Base-by-base conservation (phyloP, 306 rosid genomes). In the Canavalia ensiformis region DNA sequence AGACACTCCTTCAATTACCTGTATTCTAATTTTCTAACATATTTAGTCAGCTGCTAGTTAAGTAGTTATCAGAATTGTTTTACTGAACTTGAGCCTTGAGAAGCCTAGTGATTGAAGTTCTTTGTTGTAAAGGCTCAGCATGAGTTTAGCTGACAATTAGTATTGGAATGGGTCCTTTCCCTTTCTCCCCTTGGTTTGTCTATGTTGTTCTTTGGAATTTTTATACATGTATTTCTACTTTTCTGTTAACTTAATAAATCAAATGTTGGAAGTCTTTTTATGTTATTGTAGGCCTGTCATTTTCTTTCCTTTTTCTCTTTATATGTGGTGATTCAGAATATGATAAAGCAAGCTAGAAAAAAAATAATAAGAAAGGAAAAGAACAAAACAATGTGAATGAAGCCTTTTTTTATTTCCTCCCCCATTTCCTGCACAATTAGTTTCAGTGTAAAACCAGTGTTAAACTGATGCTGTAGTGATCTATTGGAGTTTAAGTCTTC, bases 101-200 rank as follows among this genome's bases (percentile, higher is more conserved):
- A 57, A 12, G 47, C 18, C 31, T 46, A 46, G 47, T 41, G 30
- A 46, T 45, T 35, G 47, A 12, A 30, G 8, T n/a, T 74, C 47
- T 33, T 44, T 75, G 70, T 45, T 75, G 25, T 76, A 31, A 76
- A 76, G 12, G 47, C 35, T 75, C 60, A 33, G 3, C 12, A 33
- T n/a, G 47, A 46, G 59, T 47, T 76, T 62, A 49, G 72, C 35
- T 62, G 62, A 49, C 63, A 50, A 33, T 34, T 76, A 34, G 72
- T 76, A 47, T 8, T 76, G 62, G 49, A 76, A 34, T 4, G 3
- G 35, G 49, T 34, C 46, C 57, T 49, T 47, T 47, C 63, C 5
- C 63, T 8, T 57, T 62, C 33, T 39, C n/a, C 49, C 63, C 51
- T 35, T 75, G 3, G 57, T 46, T 68, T 29, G 28, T 68, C 56